Evolutionary conservation across 352 stramenopile species (phyloP).

Genomic region (Pythium chondricola): DNA sequence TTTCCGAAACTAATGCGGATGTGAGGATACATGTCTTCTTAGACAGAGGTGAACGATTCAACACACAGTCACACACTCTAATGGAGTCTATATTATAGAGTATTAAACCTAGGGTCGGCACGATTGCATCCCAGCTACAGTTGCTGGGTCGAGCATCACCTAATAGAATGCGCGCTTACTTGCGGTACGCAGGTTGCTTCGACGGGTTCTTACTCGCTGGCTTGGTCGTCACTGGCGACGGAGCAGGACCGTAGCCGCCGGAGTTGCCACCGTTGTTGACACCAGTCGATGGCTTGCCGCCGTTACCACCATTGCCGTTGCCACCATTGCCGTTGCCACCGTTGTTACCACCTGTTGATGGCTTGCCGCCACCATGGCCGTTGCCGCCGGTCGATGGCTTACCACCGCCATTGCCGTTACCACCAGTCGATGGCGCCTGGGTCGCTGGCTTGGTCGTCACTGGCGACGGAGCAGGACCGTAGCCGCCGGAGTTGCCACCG

Average conservation of each 20-base stretch:
- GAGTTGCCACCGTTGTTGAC: not conserved
- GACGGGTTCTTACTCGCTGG: not conserved
- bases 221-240: not conserved
- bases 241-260: not conserved
- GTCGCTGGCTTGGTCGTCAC: not conserved
- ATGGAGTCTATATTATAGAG: too few species aligned
- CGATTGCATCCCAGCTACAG: not conserved
- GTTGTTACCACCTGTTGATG: not conserved
- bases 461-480: not conserved
- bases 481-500: not conserved
- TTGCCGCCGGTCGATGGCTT: not conserved
- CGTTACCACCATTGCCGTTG: not conserved
- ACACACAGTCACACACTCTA: too few species aligned
- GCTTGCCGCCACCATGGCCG: not conserved
- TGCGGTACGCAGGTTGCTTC: not conserved
- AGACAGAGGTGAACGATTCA: too few species aligned
- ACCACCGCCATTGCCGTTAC: too few species aligned
- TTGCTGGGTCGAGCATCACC: not conserved
- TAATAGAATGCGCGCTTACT: not conserved
- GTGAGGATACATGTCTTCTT: too few species aligned
- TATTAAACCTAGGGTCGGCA: not conserved
- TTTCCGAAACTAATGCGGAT: not conserved
- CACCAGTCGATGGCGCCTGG: not conserved
- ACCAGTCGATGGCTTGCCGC: not conserved
- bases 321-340: conserved; percentile 1